phyloP scores from a whole-genome alignment of 805 yeast species.

The Ogataea pignaliae region DNA sequence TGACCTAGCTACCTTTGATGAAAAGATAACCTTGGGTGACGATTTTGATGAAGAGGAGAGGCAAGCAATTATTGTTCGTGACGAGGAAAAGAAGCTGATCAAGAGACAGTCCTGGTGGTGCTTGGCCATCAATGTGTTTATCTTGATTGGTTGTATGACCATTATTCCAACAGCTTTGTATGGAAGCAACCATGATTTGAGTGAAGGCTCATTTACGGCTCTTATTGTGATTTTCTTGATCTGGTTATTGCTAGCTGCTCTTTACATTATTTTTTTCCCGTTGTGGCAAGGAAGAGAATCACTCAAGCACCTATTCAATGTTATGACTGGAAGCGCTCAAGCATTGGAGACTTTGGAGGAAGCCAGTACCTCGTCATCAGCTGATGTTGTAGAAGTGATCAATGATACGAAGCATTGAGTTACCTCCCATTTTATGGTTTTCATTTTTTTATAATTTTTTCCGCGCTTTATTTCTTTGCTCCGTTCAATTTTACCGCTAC shows the following conservation, averaged over 20 bases:
- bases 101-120: slow-evolving; percentile 38
- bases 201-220: slow-evolving; percentile 32
- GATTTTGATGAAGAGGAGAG: slow-evolving; percentile 32
- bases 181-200: slow-evolving; percentile 32
- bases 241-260: slow-evolving; percentile 33
- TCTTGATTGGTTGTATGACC: slow-evolving; percentile 28
- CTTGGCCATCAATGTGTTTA: slow-evolving; percentile 33
- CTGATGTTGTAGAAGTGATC: too few relatives aligned
- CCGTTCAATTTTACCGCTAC: too few relatives aligned
- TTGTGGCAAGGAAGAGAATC: slow-evolving; percentile 31
- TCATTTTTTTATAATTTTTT: too few relatives aligned
- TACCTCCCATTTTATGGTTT: too few relatives aligned
- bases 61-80: slow-evolving; percentile 22
- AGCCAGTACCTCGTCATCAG: too few relatives aligned
- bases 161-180: slow-evolving; percentile 30
- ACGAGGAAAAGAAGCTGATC: slow-evolving; percentile 17
- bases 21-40: slow-evolving; percentile 29
- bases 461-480: too few relatives aligned
- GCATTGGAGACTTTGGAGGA: too few relatives aligned
- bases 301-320: not conserved
- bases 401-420: too few relatives aligned
- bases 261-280: slow-evolving; percentile 35
- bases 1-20: slow-evolving; percentile 18
- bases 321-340: too few relatives aligned
- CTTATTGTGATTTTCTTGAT: slow-evolving; percentile 36